A percentile compares a stretch with the other conserved stretches of the same genome.
These are phyloP conservation scores for Picochlorum sp. DNA, from an alignment of 139 green algal species.

Conservation along the genomic window DNA sequence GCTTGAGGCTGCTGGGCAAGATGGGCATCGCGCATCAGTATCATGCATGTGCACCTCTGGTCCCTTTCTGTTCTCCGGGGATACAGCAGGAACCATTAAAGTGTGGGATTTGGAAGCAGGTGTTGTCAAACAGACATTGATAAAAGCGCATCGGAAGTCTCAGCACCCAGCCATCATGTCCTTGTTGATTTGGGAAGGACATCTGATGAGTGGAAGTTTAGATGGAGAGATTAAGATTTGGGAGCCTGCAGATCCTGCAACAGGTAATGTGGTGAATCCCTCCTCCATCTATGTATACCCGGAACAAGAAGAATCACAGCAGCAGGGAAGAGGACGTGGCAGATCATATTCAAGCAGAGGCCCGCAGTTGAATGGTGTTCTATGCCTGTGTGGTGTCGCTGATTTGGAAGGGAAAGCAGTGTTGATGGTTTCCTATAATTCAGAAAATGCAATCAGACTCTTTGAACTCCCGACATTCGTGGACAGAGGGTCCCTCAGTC, in stretches of 20 bases:
- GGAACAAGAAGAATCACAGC: conserved; percentile 10
- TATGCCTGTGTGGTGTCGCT: conserved; percentile 34
- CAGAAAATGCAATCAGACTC: conserved; percentile 43
- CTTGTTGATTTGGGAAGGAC: conserved; percentile 54
- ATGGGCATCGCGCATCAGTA: conserved; percentile 49
- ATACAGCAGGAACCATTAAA: conserved; percentile 57
- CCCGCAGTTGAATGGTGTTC: conserved; percentile 23
- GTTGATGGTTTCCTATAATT: conserved; percentile 46
- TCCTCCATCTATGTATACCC: conserved; percentile 29
- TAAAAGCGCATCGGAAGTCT: conserved; percentile 30
- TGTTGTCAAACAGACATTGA: conserved; percentile 40
- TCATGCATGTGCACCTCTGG: conserved; percentile 29
- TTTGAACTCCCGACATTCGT: conserved; percentile 56
- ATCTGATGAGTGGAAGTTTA: conserved; percentile 52
- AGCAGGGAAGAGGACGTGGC: not conserved
- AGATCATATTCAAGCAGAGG: not conserved
- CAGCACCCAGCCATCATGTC: conserved; percentile 39
- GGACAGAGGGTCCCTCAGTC: conserved; percentile 38
- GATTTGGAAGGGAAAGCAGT: conserved; percentile 36
- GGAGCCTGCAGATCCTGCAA: conserved; percentile 21
- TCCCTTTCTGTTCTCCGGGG: conserved; percentile 59
- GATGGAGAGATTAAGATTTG: conserved; percentile 55
- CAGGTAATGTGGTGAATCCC: conserved; percentile 26
- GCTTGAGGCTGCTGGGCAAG: conserved; percentile 21
- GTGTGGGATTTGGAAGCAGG: conserved; percentile 61